These are phyloP conservation scores for Coemansia sp. DNA, from an alignment of 192 early-diverging fungal species.

Conservation along the genomic window DNA sequence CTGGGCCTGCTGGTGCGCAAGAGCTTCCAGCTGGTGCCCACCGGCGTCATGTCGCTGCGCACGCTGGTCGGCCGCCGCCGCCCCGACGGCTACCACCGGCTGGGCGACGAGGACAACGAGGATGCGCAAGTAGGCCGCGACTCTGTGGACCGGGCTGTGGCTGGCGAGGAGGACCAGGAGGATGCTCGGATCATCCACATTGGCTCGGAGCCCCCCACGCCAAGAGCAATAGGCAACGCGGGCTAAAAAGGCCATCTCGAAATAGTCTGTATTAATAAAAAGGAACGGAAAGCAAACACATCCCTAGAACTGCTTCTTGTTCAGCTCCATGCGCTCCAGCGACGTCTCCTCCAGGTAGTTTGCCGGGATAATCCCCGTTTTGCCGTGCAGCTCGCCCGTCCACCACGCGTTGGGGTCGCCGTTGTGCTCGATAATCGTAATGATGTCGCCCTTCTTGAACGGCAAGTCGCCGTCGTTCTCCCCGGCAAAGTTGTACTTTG, in stretches of 20 bases:
- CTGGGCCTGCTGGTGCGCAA: constrained; percentile 30
- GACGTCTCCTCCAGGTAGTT: constrained; percentile 58
- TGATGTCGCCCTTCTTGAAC: constrained; percentile 83
- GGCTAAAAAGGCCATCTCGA: no score
- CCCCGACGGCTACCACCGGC: constrained; percentile 15
- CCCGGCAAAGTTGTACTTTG: constrained; percentile 81
- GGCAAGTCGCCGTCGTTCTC: constrained; percentile 75
- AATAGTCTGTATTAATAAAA: not conserved
- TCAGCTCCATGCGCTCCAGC: not conserved
- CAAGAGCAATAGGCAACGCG: no score
- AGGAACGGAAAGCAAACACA: not conserved
- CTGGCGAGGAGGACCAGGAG: no score
- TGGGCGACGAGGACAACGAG: constrained; percentile 16
- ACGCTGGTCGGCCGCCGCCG: constrained; percentile 18
- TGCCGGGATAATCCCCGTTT: constrained; percentile 70
- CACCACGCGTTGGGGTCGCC: constrained; percentile 80
- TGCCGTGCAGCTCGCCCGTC: constrained; percentile 67
- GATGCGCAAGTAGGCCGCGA: no score
- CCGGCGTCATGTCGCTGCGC: constrained; percentile 42
- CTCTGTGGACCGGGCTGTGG: no score
- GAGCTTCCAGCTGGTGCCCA: constrained; percentile 48
- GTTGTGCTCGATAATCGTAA: constrained; percentile 63
- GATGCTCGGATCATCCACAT: constrained; percentile 11
- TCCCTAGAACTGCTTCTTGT: not conserved
- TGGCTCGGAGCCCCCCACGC: no score